Evolutionary conservation across 2,329 filamentous ascomycete genomes (phyloP), one percentile per base, ranked within the genome.

Genomic region (Sclerotinia sclerotiorum): DNA sequence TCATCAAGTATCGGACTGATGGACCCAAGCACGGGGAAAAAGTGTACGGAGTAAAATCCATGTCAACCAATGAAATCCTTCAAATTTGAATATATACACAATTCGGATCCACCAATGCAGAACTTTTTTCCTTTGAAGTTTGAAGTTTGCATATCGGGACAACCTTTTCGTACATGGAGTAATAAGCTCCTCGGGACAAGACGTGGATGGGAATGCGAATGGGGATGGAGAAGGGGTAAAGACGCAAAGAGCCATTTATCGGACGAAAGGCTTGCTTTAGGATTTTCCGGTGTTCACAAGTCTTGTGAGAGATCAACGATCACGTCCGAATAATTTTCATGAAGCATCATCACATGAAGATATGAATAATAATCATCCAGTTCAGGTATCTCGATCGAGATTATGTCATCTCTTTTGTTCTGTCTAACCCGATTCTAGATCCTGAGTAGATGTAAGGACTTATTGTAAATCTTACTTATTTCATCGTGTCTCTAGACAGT

Each of bases 321-420:
- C 13, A 42, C 13, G 13, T 7, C 21, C 32, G 24, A 10, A 19
- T 11, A 57, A 42, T 10, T 24, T 42, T 11, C 32, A 2, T 2
- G 35, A 39, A 57, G 8, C n/a, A 24, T 57, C 54, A 39, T 57
- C 54, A 57, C 54, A 39, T 57, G 54, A 39, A 56, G 35, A 24
- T 39, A 7, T n/a, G 13, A n/a, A 19, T 13, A 1, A 1, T 21
- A n/a, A 13, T 55, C 52, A 42, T 42, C 39, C 39, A 19, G 51
- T 15, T 27, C 51, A 6, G 2, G 5, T 29, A 15, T 54, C 24
- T 52, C 24, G 17, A 46, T 15, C 21, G 46, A 21, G 32, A 7
- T 3, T 46, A 60, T 8, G 13, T 46, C 32, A 29, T 42, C 13
- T 60, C 27, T 2, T 8, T 11, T 10, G 17, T 29, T 24, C n/a